Evolutionary conservation across 805 yeast species (phyloP), one percentile per base, ranked within the genome.

Genomic region (Ogataea allantospora): DNA sequence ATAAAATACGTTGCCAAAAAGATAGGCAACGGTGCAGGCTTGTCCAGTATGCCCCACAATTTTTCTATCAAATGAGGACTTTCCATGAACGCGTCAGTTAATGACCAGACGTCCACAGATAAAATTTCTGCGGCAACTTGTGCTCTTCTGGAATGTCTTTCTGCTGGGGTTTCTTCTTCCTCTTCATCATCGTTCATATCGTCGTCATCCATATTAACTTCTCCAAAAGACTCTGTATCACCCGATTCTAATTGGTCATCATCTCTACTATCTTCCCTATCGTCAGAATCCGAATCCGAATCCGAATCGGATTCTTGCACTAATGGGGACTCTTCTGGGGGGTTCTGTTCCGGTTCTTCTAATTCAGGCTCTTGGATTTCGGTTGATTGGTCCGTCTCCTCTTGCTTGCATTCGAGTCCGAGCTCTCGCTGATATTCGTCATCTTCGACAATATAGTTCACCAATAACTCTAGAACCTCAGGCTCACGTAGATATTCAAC

Each of bases 31-130:
- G 87, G 86, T 7, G 73, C 70, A 2, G 74, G 73, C 38, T 73
- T 71, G 51, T 86, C 95, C 42, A 93, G 68, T 14, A 89, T 68
- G 14, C 77, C 63, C 99, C 99, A 93, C 31, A 93, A 63, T 53
- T 73, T 77, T 37, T 76, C 75, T 53, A 93, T 63, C 25, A 86
- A 68, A 14, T 69, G 73, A 4, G 75, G 67, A 43, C 80, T 77
- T 49, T 85, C 89, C 81, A 91, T 80, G 38, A 93, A 81, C 1
- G 95, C 80, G 50, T 89, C 95, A 2, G 96, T 84, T 25, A 93
- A 69, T 2, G 95, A 83, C 96, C 97, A 91, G 7, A 88, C 89
- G 55, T 91, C 98, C 4, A 93, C 87, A 27, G 91, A 78, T 32
- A 93, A 68, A 28, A 93, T 82, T 58, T 93, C 98, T 2, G 96